These are phyloP conservation scores for Amorphotheca resinae DNA, from an alignment of 495 filamentous ascomycete species.

Conservation along the genomic window DNA sequence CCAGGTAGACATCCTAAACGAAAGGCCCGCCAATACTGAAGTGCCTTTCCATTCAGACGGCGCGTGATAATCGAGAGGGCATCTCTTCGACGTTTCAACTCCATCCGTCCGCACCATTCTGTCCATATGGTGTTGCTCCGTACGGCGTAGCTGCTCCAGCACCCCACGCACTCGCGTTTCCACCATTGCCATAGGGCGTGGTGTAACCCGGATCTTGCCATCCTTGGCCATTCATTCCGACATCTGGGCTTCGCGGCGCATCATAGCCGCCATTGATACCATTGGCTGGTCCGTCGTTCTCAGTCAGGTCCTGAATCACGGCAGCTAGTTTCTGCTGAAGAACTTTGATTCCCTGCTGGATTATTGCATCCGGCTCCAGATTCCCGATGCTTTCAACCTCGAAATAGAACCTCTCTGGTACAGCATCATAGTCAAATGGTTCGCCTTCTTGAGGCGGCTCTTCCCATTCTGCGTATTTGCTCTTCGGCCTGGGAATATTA, in stretches of 20 bases:
- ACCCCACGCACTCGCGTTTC: conserved; percentile 48
- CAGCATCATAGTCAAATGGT: conserved; percentile 82
- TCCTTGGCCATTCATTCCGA: conserved; percentile 42
- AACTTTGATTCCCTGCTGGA: conserved; percentile 79
- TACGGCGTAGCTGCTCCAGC: conserved; percentile 44
- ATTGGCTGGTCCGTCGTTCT: conserved; percentile 35
- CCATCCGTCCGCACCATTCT: conserved; percentile 26
- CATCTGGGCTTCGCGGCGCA: conserved; percentile 48
- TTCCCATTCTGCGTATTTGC: conserved; percentile 78
- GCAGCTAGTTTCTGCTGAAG: conserved; percentile 80
- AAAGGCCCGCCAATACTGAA: too few relatives aligned
- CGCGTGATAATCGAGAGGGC: too few relatives aligned
- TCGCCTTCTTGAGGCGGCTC: conserved; percentile 67
- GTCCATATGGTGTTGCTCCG: conserved; percentile 60
- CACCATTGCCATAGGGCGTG: conserved; percentile 59
- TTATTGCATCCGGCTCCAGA: conserved; percentile 73
- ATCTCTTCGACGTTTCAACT: background rate
- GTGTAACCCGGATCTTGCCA: conserved; percentile 54
- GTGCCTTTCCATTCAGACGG: too few relatives aligned
- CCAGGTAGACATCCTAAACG: background rate
- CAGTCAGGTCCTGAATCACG: conserved; percentile 60
- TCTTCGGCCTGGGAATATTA: conserved; percentile 54
- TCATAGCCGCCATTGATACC: conserved; percentile 39
- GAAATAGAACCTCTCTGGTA: conserved; percentile 75
- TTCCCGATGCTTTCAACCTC: conserved; percentile 84